Percentiles rank a stretch among this genome's conserved stretches.
Conservation (phyloP, 441 rosid species). For the Syzygium syzygioides region DNA sequence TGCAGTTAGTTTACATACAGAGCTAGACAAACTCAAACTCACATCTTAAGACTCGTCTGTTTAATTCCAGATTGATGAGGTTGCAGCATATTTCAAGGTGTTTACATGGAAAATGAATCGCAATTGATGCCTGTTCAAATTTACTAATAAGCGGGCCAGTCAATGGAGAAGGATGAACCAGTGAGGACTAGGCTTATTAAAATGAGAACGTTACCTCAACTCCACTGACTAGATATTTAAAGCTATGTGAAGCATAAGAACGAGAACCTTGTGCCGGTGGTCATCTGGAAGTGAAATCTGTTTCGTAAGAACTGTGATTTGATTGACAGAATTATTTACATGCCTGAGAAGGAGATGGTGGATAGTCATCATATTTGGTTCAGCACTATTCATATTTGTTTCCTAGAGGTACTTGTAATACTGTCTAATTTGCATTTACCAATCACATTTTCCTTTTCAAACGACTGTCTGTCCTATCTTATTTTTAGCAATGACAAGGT, state of each 20-base stretch:
- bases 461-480: neutral
- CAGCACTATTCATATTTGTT: neutral
- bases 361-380: neutral
- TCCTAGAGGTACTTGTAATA: neutral
- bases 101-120: neutral
- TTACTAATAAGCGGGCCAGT: neutral
- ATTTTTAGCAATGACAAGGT: neutral
- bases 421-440: neutral
- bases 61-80: neutral
- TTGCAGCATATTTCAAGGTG: neutral
- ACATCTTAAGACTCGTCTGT: neutral
- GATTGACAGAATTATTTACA: neutral
- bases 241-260: neutral
- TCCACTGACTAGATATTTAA: neutral
- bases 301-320: neutral
- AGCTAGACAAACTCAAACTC: neutral
- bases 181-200: neutral
- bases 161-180: neutral
- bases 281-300: neutral
- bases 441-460: neutral
- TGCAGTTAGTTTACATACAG: neutral
- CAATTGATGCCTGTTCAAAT: neutral
- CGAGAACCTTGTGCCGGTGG: neutral
- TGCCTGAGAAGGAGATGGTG: neutral
- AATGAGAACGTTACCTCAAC: neutral